Conservation (phyloP, 2,329 filamentous ascomycete genomes). For the Arthrobotrys conoides region DNA sequence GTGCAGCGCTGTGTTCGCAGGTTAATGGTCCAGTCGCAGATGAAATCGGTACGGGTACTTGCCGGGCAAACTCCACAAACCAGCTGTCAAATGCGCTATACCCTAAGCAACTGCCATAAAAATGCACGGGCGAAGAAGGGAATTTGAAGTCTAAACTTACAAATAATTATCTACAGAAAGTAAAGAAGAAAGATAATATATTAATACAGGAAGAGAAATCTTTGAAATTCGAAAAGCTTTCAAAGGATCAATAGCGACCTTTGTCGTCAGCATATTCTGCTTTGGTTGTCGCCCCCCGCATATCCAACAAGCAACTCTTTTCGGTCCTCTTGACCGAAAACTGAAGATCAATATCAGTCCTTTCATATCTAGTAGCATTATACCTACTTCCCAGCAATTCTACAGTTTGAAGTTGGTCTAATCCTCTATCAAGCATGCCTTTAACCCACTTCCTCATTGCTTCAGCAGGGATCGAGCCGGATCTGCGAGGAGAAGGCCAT, state of each 20-base stretch:
- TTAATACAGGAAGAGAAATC: background rate
- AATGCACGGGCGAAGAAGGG: too few species aligned
- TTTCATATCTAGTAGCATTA: constrained; percentile 13
- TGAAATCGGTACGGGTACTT: background rate
- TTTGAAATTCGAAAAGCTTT: background rate
- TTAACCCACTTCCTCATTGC: constrained; percentile 11
- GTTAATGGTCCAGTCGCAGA: background rate
- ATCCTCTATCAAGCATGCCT: background rate
- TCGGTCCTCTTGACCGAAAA: constrained; percentile 5
- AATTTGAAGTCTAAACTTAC: too few species aligned
- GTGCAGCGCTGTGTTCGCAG: background rate
- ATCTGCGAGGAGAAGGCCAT: constrained; percentile 8
- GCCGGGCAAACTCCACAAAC: background rate
- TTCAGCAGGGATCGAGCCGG: constrained; percentile 13
- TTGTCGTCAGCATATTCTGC: constrained; percentile 16
- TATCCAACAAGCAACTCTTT: constrained; percentile 17
- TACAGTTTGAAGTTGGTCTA: constrained; percentile 17
- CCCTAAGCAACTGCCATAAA: background rate
- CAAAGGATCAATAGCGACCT: constrained; percentile 5
- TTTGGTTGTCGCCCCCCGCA: constrained; percentile 10
- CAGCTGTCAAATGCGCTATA: background rate
- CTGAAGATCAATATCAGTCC: constrained; percentile 10
- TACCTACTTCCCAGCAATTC: constrained; percentile 8
- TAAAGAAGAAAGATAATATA: background rate
- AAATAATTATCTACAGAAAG: background rate